phyloP scores from a whole-genome alignment of 176 grass and related monocot genomes.

The Avena atlantica region DNA sequence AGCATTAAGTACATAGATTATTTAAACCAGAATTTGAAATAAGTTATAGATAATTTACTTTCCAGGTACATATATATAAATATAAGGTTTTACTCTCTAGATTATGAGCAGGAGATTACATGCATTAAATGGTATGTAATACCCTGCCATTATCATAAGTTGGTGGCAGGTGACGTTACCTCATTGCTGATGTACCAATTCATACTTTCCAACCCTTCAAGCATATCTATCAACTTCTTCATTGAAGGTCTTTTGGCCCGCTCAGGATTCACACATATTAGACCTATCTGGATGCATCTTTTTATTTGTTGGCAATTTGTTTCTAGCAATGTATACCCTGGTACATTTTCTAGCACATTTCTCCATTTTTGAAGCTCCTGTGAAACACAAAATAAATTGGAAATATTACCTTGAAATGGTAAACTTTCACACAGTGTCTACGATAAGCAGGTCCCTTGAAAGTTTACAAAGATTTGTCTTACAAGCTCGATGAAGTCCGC shows the following conservation, averaged over 20 bases:
- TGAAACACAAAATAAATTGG: background rate
- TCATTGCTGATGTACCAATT: background rate
- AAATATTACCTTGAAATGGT: background rate
- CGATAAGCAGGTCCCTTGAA: background rate
- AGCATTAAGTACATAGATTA: background rate
- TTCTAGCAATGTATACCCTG: background rate
- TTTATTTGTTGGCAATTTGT: background rate
- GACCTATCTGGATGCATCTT: background rate
- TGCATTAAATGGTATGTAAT: background rate
- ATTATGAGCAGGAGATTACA: background rate
- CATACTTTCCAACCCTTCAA: background rate
- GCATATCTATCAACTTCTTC: background rate
- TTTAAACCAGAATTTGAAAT: background rate
- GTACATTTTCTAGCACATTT: background rate
- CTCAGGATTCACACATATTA: background rate
- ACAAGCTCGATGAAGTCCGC: background rate
- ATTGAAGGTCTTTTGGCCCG: background rate
- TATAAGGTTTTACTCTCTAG: background rate
- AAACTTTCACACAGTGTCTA: background rate
- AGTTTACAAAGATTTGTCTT: background rate
- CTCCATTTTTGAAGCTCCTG: background rate
- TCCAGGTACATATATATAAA: background rate
- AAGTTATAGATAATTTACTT: background rate
- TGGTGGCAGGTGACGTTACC: background rate
- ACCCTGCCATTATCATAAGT: background rate